Conservation (phyloP, 257 asterid species). For the Solanum etuberosum region DNA sequence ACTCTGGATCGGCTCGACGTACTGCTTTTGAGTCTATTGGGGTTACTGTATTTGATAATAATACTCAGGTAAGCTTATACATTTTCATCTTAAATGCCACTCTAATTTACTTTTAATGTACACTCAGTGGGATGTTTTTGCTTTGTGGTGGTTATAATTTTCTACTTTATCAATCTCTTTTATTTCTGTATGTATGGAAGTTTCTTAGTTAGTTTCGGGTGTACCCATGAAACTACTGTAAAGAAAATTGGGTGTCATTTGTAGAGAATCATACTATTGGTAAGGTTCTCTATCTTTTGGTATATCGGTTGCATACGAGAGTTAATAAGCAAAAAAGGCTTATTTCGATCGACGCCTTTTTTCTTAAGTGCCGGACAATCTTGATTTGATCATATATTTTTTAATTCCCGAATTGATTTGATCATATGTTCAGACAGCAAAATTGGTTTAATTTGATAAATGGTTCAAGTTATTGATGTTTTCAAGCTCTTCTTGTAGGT, state of each 20-base stretch:
- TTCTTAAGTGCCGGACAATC: not conserved
- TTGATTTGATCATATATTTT: not conserved
- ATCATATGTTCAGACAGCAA: not conserved
- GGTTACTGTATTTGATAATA: constrained; percentile 45
- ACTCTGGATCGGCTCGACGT: constrained; percentile 49
- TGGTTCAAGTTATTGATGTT: not conserved
- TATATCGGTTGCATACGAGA: not conserved
- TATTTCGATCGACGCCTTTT: not conserved
- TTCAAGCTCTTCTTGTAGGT: not conserved
- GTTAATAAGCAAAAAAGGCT: not conserved
- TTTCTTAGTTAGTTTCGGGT: not conserved
- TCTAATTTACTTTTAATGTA: not conserved
- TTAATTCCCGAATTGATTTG: not conserved
- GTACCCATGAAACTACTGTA: not conserved
- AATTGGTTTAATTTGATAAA: not conserved
- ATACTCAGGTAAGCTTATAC: constrained; percentile 38
- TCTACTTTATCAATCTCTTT: not conserved
- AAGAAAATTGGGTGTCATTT: not conserved
- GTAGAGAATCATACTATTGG: not conserved
- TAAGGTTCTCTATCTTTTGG: not conserved
- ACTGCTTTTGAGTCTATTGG: constrained; percentile 77
- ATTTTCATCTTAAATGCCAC: not conserved
- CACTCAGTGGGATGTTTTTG: not conserved
- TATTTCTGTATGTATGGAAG: not conserved
- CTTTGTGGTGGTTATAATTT: not conserved